Conservation (phyloP, 176 grass and related monocot species). For the Bromus sterilis region DNA sequence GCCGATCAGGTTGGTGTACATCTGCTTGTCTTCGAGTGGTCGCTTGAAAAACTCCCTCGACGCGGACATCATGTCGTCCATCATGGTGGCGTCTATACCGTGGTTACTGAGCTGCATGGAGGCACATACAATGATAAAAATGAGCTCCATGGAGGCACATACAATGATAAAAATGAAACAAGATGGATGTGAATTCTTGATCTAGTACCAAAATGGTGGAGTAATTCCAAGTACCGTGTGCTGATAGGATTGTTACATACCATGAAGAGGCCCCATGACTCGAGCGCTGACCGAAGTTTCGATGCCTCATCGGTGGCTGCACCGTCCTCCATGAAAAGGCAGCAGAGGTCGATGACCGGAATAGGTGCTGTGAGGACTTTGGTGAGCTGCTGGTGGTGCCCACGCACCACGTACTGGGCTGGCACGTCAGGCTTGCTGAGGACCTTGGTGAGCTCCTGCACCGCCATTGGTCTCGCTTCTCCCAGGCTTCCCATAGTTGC, state of each 20-base stretch:
- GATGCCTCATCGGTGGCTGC: slow-evolving; percentile 14
- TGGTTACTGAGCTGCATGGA: slow-evolving; percentile 29
- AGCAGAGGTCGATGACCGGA: slow-evolving; percentile 33
- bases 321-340: slow-evolving; percentile 4
- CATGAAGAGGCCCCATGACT: slow-evolving; percentile 51
- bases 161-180: background rate
- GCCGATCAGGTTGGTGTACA: slow-evolving; percentile 26
- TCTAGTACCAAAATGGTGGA: background rate
- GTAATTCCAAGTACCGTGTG: background rate
- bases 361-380: background rate
- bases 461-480: background rate
- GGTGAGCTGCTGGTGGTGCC: background rate
- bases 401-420: slow-evolving; percentile 13
- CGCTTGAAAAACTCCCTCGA: slow-evolving; percentile 37
- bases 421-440: background rate
- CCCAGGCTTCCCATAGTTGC: background rate
- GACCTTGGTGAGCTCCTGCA: slow-evolving; percentile 23
- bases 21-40: slow-evolving; percentile 33
- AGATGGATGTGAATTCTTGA: background rate
- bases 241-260: background rate
- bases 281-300: slow-evolving; percentile 27
- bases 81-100: slow-evolving; percentile 17
- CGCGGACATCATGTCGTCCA: slow-evolving; percentile 29
- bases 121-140: background rate
- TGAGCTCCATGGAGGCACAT: background rate